Conservation (phyloP, 2,329 filamentous ascomycete genomes). For the Pezicula carpinea region DNA sequence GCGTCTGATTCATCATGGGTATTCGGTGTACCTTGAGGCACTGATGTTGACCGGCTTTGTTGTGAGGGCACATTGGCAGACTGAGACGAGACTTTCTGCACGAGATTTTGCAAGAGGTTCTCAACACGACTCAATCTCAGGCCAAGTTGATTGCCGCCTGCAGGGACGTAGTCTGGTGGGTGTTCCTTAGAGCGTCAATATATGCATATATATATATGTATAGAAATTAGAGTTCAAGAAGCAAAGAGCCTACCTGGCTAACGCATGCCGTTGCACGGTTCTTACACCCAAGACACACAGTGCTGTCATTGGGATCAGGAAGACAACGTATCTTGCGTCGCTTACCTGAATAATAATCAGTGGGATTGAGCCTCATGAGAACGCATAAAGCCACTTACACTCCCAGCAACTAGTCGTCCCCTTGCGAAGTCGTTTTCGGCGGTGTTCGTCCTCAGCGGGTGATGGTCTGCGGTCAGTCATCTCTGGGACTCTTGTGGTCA, state of each 20-base stretch:
- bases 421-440: slow-evolving; percentile 27
- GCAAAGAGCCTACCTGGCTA: not conserved
- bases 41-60: not conserved
- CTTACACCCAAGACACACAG: not conserved
- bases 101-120: not conserved
- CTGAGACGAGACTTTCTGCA: not conserved
- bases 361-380: too few species aligned
- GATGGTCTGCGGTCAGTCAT: not conserved
- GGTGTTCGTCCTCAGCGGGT: slow-evolving; percentile 4
- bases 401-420: slow-evolving; percentile 53
- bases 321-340: not conserved
- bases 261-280: not conserved
- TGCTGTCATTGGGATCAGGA: not conserved
- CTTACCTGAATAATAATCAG: not conserved
- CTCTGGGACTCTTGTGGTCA: too few species aligned
- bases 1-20: too few species aligned
- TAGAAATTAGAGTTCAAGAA: too few species aligned
- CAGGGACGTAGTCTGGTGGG: too few species aligned
- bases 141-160: not conserved
- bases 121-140: not conserved
- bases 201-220: too few species aligned
- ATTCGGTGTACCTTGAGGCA: not conserved
- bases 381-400: slow-evolving; percentile 38
- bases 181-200: too few species aligned
- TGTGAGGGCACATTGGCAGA: not conserved